phyloP scores from a whole-genome alignment of 2,329 filamentous ascomycete genomes.

The Tolypocladium endophyticum region DNA sequence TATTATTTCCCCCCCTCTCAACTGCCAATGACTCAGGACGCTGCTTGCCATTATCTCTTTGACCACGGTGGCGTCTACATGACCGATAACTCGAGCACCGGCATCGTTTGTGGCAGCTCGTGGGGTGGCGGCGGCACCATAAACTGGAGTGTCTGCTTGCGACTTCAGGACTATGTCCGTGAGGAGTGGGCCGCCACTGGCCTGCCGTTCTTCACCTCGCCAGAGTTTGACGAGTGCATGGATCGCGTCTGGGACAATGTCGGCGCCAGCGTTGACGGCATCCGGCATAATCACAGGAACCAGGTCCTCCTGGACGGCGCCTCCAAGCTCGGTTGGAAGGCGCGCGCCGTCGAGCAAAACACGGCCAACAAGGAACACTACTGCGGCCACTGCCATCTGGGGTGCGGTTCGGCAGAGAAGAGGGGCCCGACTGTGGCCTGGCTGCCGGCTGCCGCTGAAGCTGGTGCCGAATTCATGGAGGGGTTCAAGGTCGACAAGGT shows the following conservation, averaged over 20 bases:
- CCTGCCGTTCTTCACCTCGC: slow-evolving; percentile 62
- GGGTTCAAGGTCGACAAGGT: slow-evolving; percentile 65
- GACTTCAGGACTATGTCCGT: slow-evolving; percentile 65
- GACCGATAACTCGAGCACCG: slow-evolving; percentile 46
- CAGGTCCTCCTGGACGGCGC: slow-evolving; percentile 63
- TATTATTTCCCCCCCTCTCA: slow-evolving; percentile 65
- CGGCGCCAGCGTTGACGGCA: slow-evolving; percentile 56
- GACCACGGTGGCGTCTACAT: slow-evolving; percentile 52
- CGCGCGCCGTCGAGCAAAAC: slow-evolving; percentile 66
- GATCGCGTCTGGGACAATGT: slow-evolving; percentile 72
- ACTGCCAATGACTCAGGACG: slow-evolving; percentile 61
- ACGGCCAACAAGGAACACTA: slow-evolving; percentile 63
- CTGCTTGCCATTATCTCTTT: slow-evolving; percentile 54
- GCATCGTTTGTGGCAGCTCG: slow-evolving; percentile 55
- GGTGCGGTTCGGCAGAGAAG: slow-evolving; percentile 60
- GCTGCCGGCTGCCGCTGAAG: slow-evolving; percentile 66
- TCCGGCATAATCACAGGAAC: slow-evolving; percentile 67
- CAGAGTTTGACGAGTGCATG: slow-evolving; percentile 65
- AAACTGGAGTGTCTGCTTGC: slow-evolving; percentile 65
- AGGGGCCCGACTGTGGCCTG: slow-evolving; percentile 68
- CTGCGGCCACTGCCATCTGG: slow-evolving; percentile 55
- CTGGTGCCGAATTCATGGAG: slow-evolving; percentile 75
- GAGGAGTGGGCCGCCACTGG: slow-evolving; percentile 67
- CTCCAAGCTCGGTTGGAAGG: slow-evolving; percentile 60
- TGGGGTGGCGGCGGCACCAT: slow-evolving; percentile 84